These are phyloP conservation scores for Candida pini DNA, from an alignment of 805 yeast genomes.

Conservation along the genomic window DNA sequence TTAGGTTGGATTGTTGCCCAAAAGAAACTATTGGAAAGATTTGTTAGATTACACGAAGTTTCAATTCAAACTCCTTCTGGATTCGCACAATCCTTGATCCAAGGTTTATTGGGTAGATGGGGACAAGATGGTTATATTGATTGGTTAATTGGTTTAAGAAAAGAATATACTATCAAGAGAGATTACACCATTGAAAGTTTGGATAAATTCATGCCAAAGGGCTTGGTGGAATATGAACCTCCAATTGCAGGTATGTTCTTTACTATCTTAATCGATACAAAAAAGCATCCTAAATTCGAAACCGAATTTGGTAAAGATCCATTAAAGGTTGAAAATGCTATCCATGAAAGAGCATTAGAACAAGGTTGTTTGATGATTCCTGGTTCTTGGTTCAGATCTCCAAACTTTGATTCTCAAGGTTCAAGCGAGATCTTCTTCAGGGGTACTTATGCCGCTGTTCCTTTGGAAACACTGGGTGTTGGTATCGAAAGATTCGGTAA, in stretches of 20 bases:
- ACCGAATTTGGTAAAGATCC: constrained; percentile 56
- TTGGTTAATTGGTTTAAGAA: constrained; percentile 80
- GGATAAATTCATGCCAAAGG: constrained; percentile 48
- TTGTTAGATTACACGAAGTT: constrained; percentile 71
- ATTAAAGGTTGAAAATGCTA: constrained; percentile 53
- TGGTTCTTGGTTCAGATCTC: constrained; percentile 76
- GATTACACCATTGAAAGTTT: constrained; percentile 80
- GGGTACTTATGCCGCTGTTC: constrained; percentile 86
- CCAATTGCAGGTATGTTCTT: constrained; percentile 90
- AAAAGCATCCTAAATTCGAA: constrained; percentile 71
- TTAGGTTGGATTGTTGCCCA: constrained; percentile 88
- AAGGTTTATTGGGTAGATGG: constrained; percentile 77
- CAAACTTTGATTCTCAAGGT: constrained; percentile 37
- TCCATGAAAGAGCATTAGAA: constrained; percentile 56
- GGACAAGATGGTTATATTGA: constrained; percentile 85
- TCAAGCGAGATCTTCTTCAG: constrained; percentile 61
- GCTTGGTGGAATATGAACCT: constrained; percentile 37
- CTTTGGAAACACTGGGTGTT: constrained; percentile 51
- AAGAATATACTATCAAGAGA: constrained; percentile 82
- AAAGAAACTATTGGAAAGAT: constrained; percentile 54
- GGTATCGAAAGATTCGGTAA: constrained; percentile 67
- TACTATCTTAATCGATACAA: constrained; percentile 65
- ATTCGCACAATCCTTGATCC: constrained; percentile 63
- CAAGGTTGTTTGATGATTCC: constrained; percentile 72
- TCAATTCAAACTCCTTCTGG: constrained; percentile 79